Evolutionary conservation across 2,329 filamentous ascomycete species (phyloP), one percentile per base, ranked within the genome.

Genomic region (Ascochyta rabiei): DNA sequence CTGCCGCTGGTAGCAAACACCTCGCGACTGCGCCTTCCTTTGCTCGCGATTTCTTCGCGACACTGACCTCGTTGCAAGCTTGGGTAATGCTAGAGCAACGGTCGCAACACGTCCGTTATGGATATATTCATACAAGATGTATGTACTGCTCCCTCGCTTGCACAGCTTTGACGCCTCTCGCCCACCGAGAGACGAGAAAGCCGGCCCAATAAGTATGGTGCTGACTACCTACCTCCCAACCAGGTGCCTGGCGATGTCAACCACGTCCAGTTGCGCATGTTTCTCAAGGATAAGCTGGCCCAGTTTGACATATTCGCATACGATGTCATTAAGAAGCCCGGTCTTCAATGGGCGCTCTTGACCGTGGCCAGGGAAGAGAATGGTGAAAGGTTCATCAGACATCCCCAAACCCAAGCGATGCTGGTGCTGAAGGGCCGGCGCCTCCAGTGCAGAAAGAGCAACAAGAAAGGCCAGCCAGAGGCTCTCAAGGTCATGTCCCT

Each of bases 341-440:
- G 55, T 16, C 48, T 49, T 0, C 5, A 50, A 12, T 75, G 73
- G 58, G 83, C 78, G 0, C 74, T 70, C 12, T 58, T 85, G 35
- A 82, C 81, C 0, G 75, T 85, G 19, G 73, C 80, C 1, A 70
- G 76, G 48, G 19, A 42, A 1, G 45, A 59, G 1, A 76, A 79
- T 18, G 81, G 73, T 0, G 53, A 73, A n/a, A 59, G 38, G 2
- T 84, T 85, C 60, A 67, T 84, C 6, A 46, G 59, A 4, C 50
- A 56, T 6, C 71, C 75, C 54, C 75, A 75, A 26, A 57, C 30
- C 30, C 52, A 16, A 23, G 61, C 43, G 46, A 61, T 15, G 57
- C 62, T 66, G 16, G 15, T 50, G 28, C 59, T 65, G 19, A 44
- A 54, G 3, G 50, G 46, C 16, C 40, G 51, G 21, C 28, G 40